phyloP scores from a whole-genome alignment of 2,329 filamentous ascomycete species.

The Thielaviopsis ethacetica region DNA sequence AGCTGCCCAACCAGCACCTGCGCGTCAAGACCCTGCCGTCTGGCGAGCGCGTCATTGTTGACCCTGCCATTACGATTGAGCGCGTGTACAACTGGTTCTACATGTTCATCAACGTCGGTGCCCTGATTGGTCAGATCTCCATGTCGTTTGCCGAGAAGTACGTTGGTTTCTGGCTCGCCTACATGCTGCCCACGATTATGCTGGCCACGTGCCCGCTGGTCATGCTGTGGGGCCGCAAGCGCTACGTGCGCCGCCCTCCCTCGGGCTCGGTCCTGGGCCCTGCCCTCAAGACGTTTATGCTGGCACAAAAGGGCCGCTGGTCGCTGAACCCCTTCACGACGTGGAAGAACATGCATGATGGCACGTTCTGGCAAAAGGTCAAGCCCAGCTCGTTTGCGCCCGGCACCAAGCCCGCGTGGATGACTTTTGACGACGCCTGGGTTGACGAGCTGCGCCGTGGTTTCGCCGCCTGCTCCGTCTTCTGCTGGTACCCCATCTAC shows the following conservation, averaged over 20 bases:
- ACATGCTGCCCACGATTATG: slow-evolving; percentile 48
- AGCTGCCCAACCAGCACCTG: slow-evolving; percentile 39
- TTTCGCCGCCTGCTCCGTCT: slow-evolving; percentile 51
- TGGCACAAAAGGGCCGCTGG: slow-evolving; percentile 54
- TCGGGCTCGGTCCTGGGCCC: slow-evolving; percentile 54
- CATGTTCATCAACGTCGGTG: slow-evolving; percentile 55
- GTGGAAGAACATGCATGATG: slow-evolving; percentile 39
- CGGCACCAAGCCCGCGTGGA: slow-evolving; percentile 44
- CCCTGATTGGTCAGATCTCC: slow-evolving; percentile 42
- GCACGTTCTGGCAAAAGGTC: slow-evolving; percentile 48
- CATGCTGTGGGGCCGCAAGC: slow-evolving; percentile 39
- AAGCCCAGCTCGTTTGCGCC: slow-evolving; percentile 49
- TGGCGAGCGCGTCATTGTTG: slow-evolving; percentile 48
- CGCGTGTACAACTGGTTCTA: slow-evolving; percentile 57
- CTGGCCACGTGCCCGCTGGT: slow-evolving; percentile 47
- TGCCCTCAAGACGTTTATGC: slow-evolving; percentile 39
- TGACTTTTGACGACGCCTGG: slow-evolving; percentile 67
- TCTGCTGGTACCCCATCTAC: slow-evolving; percentile 49
- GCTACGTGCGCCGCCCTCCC: slow-evolving; percentile 41
- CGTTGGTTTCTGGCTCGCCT: slow-evolving; percentile 59
- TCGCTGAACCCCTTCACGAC: slow-evolving; percentile 46
- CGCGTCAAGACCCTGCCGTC: slow-evolving; percentile 32
- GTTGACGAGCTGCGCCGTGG: slow-evolving; percentile 60
- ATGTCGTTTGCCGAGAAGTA: slow-evolving; percentile 63
- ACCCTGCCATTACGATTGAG: slow-evolving; percentile 44